Evolutionary conservation across 164 flowering plant genomes (phyloP), one percentile per base, ranked within the genome.

Genomic region (Vitis amurensis): DNA sequence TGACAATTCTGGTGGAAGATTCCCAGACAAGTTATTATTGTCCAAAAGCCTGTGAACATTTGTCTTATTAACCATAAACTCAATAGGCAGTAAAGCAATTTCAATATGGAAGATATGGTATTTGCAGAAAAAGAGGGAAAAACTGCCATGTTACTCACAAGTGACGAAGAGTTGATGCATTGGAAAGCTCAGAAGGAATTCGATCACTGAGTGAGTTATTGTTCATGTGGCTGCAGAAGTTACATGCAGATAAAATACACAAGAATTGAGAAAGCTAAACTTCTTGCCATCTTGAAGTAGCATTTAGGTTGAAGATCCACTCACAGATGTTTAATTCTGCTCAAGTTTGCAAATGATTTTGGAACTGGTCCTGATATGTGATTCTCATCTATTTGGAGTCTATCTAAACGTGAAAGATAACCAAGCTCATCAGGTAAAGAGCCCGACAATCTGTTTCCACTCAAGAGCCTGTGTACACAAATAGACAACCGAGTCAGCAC

Each of bases 191-290:
- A 16, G 79, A 57, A 64, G 98, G 98, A 78, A 92, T 83, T 74
- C 76, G 83, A 58, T 97, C 97, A 78, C 90, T 87, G 16, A 94
- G 64, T 59, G 93, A 87, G 68, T 94, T 94, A 76, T 94, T 87
- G 82, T 94, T 94, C 85, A 94, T 68, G 85, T 94, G 97, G 68
- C 97, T 94, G 86, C 37, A 55, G 17, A 69, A 64, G 23, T 63
- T 29, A 16, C 11, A 51, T 31, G 60, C 10, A 52, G 61, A 30
- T 12, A n/a, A 60, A 8, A 48, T 23, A 29, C 12, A 65, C 50
- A 4, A 7, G 44, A 37, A 37, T 37, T 37, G 12, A 61, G 50
- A 61, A 60, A 47, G 61, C 57, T 15, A 55, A 59, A 58, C 11
- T 55, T 47, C 17, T 0, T 64, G 2, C 48, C 68, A 50, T 44